Conservation (phyloP, 495 filamentous ascomycete species). For the Penicillium waksmanii region DNA sequence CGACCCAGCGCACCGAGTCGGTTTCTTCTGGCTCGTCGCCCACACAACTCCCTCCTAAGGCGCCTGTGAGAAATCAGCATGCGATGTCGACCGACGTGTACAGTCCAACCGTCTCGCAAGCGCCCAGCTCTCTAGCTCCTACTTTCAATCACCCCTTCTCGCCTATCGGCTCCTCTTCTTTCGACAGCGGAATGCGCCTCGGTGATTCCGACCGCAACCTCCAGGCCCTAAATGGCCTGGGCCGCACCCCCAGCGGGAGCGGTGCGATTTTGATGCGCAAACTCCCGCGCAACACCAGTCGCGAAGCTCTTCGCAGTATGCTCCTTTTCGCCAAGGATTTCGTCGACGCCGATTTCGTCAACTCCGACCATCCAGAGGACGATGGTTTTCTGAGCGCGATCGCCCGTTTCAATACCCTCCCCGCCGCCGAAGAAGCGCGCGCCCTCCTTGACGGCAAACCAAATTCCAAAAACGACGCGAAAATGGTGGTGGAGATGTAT, state of each 20-base stretch:
- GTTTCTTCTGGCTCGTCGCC: conserved; percentile 54
- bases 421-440: conserved; percentile 76
- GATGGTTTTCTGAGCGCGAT: conserved; percentile 74
- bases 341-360: conserved; percentile 71
- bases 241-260: conserved; percentile 35
- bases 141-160: conserved; percentile 51
- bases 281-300: conserved; percentile 71
- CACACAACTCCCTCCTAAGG: conserved; percentile 44
- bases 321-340: conserved; percentile 85
- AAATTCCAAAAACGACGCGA: conserved; percentile 72
- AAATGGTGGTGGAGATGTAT: conserved; percentile 78
- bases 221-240: conserved; percentile 51
- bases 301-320: conserved; percentile 77
- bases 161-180: conserved; percentile 46
- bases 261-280: conserved; percentile 72
- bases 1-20: conserved; percentile 49
- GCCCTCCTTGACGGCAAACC: conserved; percentile 78
- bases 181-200: conserved; percentile 54
- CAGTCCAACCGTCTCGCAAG: conserved; percentile 45
- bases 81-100: conserved; percentile 58
- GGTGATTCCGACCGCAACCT: conserved; percentile 50
- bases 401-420: conserved; percentile 70
- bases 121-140: conserved; percentile 41
- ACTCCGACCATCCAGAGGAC: conserved; percentile 67
- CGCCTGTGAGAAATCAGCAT: conserved; percentile 53